phyloP scores from a whole-genome alignment of 768 basidiomycete species.

The Psilocybe tampanensis region DNA sequence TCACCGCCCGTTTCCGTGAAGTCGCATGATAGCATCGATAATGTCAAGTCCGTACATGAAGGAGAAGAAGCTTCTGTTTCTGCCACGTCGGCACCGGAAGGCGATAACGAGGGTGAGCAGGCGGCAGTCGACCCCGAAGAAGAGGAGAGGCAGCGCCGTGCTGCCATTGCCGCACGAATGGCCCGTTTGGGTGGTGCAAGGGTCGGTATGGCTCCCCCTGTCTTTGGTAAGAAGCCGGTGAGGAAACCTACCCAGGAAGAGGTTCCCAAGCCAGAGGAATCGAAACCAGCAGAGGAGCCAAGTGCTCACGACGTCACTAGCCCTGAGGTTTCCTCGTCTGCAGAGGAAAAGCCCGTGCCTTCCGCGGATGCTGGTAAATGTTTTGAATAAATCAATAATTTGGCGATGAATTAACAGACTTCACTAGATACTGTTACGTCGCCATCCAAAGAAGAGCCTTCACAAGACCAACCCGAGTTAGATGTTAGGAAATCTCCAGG shows the following conservation, averaged over 20 bases:
- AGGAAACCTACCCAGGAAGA: conserved; percentile 34
- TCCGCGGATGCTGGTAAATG: conserved; percentile 3
- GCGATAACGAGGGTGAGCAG: conserved; percentile 14
- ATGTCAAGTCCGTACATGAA: conserved; percentile 17
- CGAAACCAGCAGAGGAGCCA: conserved; percentile 17
- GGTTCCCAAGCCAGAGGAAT: conserved; percentile 18
- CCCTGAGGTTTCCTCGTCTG: conserved; percentile 8
- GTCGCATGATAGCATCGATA: conserved; percentile 17
- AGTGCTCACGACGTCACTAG: conserved; percentile 4
- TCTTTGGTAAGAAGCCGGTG: conserved; percentile 55
- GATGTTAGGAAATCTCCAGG: conserved; percentile 12
- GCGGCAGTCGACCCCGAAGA: conserved; percentile 54
- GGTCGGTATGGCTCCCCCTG: conserved; percentile 77
- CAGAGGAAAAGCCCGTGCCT: conserved; percentile 3
- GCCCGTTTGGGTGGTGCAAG: conserved; percentile 87
- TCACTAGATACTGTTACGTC: conserved; percentile 2
- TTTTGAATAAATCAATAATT: neutral
- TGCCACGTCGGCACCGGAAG: conserved; percentile 8
- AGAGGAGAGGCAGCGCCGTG: conserved; percentile 77
- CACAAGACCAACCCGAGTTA: neutral
- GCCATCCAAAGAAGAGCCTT: conserved; percentile 5
- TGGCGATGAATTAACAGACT: neutral
- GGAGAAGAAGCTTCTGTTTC: conserved; percentile 18
- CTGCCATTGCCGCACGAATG: conserved; percentile 91
- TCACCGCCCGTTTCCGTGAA: conserved; percentile 35